Conservation (phyloP, 129 eudicot species). For the Flaveria sonorensis region DNA sequence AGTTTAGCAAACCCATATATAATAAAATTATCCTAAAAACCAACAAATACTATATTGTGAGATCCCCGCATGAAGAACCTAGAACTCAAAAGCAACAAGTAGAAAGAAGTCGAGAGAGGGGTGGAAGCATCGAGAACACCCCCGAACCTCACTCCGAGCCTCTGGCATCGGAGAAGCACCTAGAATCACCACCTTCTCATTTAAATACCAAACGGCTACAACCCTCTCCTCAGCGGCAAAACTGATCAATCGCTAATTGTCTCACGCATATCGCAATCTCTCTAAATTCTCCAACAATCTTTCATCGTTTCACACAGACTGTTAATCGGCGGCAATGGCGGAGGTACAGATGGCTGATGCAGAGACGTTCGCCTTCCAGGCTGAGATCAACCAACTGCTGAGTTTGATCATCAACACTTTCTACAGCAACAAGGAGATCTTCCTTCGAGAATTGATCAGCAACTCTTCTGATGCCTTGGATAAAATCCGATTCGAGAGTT, state of each 20-base stretch:
- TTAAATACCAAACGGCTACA: slow-evolving; percentile 8
- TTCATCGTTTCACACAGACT: background rate
- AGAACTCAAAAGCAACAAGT: background rate
- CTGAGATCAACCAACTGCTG: slow-evolving; percentile 71
- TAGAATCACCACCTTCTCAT: slow-evolving; percentile 31
- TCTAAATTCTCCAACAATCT: background rate
- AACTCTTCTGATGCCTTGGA: slow-evolving; percentile 90
- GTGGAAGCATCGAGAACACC: slow-evolving; percentile 35
- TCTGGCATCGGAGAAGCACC: slow-evolving; percentile 21
- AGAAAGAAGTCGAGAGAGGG: slow-evolving; percentile 15
- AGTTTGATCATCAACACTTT: slow-evolving; percentile 78
- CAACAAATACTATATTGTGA: no score
- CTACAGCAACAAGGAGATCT: slow-evolving; percentile 88
- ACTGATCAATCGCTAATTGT: background rate
- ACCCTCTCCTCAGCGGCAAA: background rate
- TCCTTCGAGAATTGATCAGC: slow-evolving; percentile 73
- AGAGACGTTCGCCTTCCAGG: slow-evolving; percentile 84
- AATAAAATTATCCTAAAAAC: no score
- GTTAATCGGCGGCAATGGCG: slow-evolving; percentile 40
- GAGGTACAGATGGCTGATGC: slow-evolving; percentile 67
- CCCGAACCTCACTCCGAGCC: slow-evolving; percentile 38
- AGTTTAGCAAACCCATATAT: no score
- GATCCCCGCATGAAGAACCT: background rate
- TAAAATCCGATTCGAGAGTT: slow-evolving; percentile 76
- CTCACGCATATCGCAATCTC: background rate